Base-by-base conservation (phyloP, 2,329 filamentous ascomycete genomes). In the Chaetomium strumarium region DNA sequence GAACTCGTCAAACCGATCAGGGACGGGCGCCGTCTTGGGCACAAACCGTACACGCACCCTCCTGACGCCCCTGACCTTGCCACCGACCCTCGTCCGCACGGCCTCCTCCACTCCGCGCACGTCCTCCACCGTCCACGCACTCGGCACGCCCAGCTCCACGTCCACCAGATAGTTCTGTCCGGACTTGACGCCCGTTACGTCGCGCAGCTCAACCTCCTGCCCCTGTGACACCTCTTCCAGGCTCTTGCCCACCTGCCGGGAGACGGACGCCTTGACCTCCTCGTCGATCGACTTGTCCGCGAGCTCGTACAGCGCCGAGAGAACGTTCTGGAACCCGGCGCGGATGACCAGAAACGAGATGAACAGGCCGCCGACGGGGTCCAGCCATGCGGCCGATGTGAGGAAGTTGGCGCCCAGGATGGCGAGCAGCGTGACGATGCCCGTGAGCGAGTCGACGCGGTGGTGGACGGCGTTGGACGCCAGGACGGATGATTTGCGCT, bases 401-500 rank as follows among this genome's bases (percentile, higher is more conserved):
- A 96, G 78, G 48, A 95, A 76, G 69, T 97, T 95, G 44, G 91
- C 90, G 41, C 90, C 91, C 16, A 90, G 82, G 63, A 99, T 96
- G 20, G 89, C 92, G 52, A 87, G 77, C 30, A 97, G 79, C 2
- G 93, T 95, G 51, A 97, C 93, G 62, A 97, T 88, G 59, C 92
- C 92, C 1, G 93, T 99, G 52, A 96, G 79, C 53, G 90, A 96
- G 71, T 99, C 93, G 66, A 99, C 85, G 55, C 93, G 89, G 74
- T 97, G 93, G 72, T 99, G 93, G 60, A 97, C 80, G 54, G 93
- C 92, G 66, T 99, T 99, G 53, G 91, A 96, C 37, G 92, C 91
- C 20, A 99, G 82, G 55, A 99, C 90, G 7, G 91, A 95, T 12
- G 92, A 97, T 67, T 96, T 95, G 68, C 92, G 88, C 71, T 96